phyloP scores from a whole-genome alignment of 2,329 filamentous ascomycete genomes.

The Hypocreales sp. region DNA sequence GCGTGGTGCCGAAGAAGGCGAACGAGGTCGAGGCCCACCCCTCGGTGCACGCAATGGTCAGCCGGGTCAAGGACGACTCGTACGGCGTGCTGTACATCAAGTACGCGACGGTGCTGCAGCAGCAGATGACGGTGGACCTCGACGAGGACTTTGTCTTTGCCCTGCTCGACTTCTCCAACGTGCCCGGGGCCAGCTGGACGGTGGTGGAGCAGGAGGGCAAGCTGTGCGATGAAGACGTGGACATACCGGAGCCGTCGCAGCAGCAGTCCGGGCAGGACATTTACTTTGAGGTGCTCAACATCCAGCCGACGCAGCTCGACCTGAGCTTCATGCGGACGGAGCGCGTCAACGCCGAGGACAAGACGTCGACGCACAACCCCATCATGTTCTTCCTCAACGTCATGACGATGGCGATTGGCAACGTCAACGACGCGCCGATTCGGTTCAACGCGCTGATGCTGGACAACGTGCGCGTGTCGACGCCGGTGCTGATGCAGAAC shows the following conservation, averaged over 20 bases:
- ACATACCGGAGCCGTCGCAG: constrained; percentile 81
- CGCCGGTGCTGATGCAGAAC: constrained; percentile 68
- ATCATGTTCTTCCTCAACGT: constrained; percentile 99
- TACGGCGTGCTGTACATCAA: constrained; percentile 98
- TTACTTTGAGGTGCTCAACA: constrained; percentile 92
- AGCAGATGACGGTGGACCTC: constrained; percentile 96
- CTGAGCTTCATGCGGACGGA: constrained; percentile 95
- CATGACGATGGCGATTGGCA: constrained; percentile 97
- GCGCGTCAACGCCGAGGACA: constrained; percentile 89
- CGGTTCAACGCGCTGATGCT: constrained; percentile 86
- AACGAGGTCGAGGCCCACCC: constrained; percentile 95
- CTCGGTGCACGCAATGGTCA: constrained; percentile 82
- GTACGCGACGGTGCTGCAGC: constrained; percentile 82
- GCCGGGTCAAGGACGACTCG: constrained; percentile 92
- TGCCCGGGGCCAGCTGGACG: constrained; percentile 73
- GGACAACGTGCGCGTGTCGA: constrained; percentile 87
- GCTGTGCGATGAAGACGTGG: constrained; percentile 77
- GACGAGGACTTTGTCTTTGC: constrained; percentile 98
- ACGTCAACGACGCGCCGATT: constrained; percentile 94
- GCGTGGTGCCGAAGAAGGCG: constrained; percentile 91
- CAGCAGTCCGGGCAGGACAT: constrained; percentile 81
- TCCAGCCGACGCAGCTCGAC: constrained; percentile 97
- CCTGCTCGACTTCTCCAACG: constrained; percentile 84
- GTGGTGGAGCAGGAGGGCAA: constrained; percentile 56
- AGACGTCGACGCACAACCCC: constrained; percentile 77